Evolutionary conservation across 805 yeast genomes (phyloP).

Genomic region (Tetrapisispora namnaoensis): DNA sequence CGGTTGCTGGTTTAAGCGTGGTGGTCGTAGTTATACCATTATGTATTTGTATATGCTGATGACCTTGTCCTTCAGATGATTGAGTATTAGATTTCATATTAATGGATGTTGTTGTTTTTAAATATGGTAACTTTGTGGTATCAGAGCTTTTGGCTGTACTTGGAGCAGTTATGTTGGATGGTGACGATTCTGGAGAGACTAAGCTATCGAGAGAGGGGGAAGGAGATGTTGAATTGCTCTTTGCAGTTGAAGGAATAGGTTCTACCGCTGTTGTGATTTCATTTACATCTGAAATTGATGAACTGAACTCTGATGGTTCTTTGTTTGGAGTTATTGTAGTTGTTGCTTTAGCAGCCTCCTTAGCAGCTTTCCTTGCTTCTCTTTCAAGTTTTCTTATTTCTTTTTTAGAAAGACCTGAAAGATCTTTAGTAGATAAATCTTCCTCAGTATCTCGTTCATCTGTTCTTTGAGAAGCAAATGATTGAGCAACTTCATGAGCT

Average conservation of each 20-base stretch:
- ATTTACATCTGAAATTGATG: conserved; percentile 4
- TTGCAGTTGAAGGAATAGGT: neutral
- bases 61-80: conserved; percentile 12
- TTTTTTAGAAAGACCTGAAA: conserved; percentile 24
- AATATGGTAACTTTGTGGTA: conserved; percentile 3
- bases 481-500: conserved; percentile 41
- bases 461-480: conserved; percentile 24
- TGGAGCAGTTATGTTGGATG: conserved; percentile 10
- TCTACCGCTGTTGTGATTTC: conserved; percentile 3
- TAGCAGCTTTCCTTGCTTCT: conserved; percentile 30
- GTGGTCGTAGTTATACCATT: conserved; percentile 27
- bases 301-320: neutral
- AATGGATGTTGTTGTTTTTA: conserved; percentile 2
- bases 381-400: conserved; percentile 28
- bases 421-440: conserved; percentile 8
- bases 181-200: conserved; percentile 3
- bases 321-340: conserved; percentile 4
- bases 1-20: conserved; percentile 41
- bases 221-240: conserved; percentile 15
- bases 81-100: conserved; percentile 2
- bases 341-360: conserved; percentile 23
- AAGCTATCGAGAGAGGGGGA: conserved; percentile 3
- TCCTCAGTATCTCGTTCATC: conserved; percentile 18
- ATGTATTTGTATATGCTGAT: conserved; percentile 26
- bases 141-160: conserved; percentile 13